Percentiles rank a stretch among this genome's conserved stretches.
Conservation (phyloP, 169 alveolate genomes). For the Eimeria nieschulzi region DNA sequence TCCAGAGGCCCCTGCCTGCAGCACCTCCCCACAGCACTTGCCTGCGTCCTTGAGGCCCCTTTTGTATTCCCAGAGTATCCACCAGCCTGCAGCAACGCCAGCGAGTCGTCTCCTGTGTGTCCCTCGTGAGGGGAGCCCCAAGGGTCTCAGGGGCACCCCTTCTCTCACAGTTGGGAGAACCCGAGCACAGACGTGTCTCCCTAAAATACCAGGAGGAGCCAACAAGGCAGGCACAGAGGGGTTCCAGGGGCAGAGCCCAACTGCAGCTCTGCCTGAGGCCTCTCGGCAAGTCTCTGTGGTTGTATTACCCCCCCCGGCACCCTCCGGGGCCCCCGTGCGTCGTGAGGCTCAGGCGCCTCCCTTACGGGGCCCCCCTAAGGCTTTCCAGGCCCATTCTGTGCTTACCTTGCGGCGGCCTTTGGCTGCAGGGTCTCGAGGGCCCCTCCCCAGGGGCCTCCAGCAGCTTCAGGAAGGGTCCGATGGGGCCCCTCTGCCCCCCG, state of each 20-base stretch:
- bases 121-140: neutral
- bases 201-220: neutral
- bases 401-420: neutral
- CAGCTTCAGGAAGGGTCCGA: neutral
- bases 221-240: neutral
- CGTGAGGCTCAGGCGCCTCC: no score
- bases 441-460: conserved; percentile 1
- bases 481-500: neutral
- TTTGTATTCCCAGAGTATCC: no score
- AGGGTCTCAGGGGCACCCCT: neutral
- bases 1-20: no score
- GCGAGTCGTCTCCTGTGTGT: neutral
- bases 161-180: neutral
- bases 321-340: neutral
- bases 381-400: neutral
- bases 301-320: neutral
- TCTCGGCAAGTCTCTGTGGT: neutral
- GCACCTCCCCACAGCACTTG: no score
- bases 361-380: neutral
- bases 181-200: neutral
- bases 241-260: neutral
- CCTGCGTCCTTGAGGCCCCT: no score
- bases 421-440: neutral
- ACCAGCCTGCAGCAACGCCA: neutral
- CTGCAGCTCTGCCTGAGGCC: neutral